Base-by-base conservation (phyloP, 2,329 filamentous ascomycete genomes). In the Claviceps purpurea region DNA sequence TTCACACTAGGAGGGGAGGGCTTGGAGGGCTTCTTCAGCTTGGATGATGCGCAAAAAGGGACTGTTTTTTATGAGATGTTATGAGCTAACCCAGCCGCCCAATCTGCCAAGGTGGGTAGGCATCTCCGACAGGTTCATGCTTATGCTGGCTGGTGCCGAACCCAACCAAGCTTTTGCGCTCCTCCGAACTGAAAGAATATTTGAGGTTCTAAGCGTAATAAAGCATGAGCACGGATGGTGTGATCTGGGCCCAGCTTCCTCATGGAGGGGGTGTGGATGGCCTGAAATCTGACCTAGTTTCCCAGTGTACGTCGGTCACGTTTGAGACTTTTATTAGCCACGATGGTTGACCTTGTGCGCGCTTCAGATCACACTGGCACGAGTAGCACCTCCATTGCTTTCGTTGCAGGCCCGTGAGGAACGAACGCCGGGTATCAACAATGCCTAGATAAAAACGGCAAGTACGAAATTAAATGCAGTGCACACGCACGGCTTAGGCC, bases 61-160 rank as follows among this genome's bases (percentile, higher is more conserved):
- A n/a, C n/a, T 2, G 5, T 14, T n/a, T 40, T 40, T 39, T 34
- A 4, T 34, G 47, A 42, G 22, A 42, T 42, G 24, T 41, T 38
- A 41, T 39, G 5, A 24, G 24, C n/a, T 10, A 37, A 18, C 40
- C 24, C 11, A 24, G 38, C 38, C 40, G 3, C 38, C 47, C 20
- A n/a, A 8, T 44, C n/a, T 52, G 41, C 41, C 41, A 37, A 49
- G 30, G 40, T 41, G n/a, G 47, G 51, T n/a, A 47, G 34, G 41
- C 42, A 50, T 46, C 41, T 49, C 47, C 51, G 47, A 37, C 37
- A 24, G 13, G 10, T 34, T 24, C 41, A 38, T 49, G 22, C 47
- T 20, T 14, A 43, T 43, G 41, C 41, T 24, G 8, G 40, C 30
- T 42, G n/a, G 40, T 41, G 14, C n/a, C 3, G 40, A 22, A 20